Base-by-base conservation (phyloP, 2,329 filamentous ascomycete species). In the Tolypocladium tropicale region DNA sequence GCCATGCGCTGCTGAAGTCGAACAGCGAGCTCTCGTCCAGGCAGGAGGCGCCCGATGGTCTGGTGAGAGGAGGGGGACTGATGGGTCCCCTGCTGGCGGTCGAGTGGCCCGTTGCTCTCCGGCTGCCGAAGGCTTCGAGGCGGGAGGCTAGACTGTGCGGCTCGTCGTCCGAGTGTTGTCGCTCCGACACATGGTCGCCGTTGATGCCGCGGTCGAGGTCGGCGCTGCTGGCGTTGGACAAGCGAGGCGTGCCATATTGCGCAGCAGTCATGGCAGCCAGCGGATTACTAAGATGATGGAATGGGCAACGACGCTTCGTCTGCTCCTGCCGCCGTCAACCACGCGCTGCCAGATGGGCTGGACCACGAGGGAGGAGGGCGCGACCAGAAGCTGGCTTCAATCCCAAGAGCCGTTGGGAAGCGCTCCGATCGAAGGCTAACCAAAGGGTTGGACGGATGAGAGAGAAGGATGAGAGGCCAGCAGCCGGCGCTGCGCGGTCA, bases 11-110 rank as follows among this genome's bases (percentile, higher is more conserved):
- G 16, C 50, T 50, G 23, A 53, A 49, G 48, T 55, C 43, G 51
- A 46, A 52, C 25, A 57, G 53, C 16, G 56, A 51, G 21, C 39
- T 43, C 21, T 55, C 50, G 46, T 50, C 46, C 30, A 30, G 49
- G 34, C 49, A 53, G 21, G 50, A 39, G 18, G 30, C 33, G 14
- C 33, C 43, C n/a, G 52, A 51, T 9, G 41, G 43, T 55, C 67
- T 62, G 54, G 62, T 65, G 46, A 67, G 53, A 2, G 59, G 65
- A 28, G 66, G 65, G 14, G 68, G 67, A 57, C 65, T 72, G 55
- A 67, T 64, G 54, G 64, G 61, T 36, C 52, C 53, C 37, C 58
- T 52, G 51, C 43, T 56, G 49, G 57, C 55, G 49, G 50, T 37
- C 16, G 52, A 46, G 51, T 53, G 41, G 54, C 49, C 50, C 55